Evolutionary conservation across 2,329 filamentous ascomycete species (phyloP).

Genomic region (Fusarium coicis): DNA sequence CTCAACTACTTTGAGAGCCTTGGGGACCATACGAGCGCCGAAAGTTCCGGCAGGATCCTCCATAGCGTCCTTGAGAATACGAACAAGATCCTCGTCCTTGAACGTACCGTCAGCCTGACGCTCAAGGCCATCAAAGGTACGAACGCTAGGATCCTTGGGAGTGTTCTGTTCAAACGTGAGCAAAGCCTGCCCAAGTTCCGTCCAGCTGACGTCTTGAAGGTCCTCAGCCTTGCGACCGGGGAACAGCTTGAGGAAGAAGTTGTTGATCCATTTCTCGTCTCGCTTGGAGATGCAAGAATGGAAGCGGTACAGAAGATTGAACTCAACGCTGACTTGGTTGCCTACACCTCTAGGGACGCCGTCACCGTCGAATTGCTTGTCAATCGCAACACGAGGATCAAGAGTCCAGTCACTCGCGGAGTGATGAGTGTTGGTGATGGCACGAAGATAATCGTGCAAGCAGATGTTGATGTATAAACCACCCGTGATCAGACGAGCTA

Average conservation of each 20-base stretch:
- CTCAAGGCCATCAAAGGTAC: constrained; percentile 61
- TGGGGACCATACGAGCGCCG: constrained; percentile 68
- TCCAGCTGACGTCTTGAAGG: constrained; percentile 48
- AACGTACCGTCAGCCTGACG: constrained; percentile 63
- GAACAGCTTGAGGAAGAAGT: constrained; percentile 55
- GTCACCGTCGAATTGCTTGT: constrained; percentile 53
- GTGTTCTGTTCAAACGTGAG: constrained; percentile 29
- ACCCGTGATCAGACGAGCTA: constrained; percentile 55
- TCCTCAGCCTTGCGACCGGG: constrained; percentile 50
- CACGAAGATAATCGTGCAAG: constrained; percentile 69
- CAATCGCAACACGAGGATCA: constrained; percentile 70
- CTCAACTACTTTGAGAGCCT: constrained; percentile 69
- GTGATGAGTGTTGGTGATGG: constrained; percentile 69
- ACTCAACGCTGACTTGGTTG: constrained; percentile 75
- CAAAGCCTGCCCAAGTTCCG: constrained; percentile 36
- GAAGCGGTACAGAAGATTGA: constrained; percentile 75
- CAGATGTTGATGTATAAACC: constrained; percentile 68
- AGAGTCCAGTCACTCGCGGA: constrained; percentile 70
- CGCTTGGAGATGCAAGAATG: constrained; percentile 69
- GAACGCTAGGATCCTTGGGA: constrained; percentile 54
- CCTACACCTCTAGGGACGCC: constrained; percentile 66
- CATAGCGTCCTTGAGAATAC: constrained; percentile 66
- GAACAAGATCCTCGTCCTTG: constrained; percentile 66
- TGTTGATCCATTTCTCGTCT: constrained; percentile 71
- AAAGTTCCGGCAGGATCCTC: constrained; percentile 70